A percentile compares a stretch with the other conserved stretches of the same genome.
Evolutionary conservation across 129 eudicot genomes (phyloP).

Genomic region (Solidago caesia): DNA sequence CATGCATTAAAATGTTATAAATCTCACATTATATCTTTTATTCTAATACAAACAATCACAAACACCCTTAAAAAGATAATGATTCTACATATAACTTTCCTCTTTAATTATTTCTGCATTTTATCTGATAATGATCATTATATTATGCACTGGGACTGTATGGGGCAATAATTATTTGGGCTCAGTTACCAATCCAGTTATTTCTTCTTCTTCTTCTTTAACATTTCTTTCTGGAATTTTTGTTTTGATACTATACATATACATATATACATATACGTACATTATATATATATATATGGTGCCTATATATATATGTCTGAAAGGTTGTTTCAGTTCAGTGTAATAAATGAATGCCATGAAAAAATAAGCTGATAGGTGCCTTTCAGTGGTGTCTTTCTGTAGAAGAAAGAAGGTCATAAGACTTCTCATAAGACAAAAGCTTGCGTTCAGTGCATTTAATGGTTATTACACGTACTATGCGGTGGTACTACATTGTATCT

Average conservation of each 20-base stretch:
- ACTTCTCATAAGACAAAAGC: constrained; percentile 40
- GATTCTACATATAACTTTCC: constrained; percentile 14
- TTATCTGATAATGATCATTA: constrained; percentile 20
- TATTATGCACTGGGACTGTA: constrained; percentile 22
- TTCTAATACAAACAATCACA: background rate
- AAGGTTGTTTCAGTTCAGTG: constrained; percentile 47
- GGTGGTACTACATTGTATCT: constrained; percentile 5
- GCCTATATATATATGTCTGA: constrained; percentile 31
- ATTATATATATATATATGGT: too few species aligned
- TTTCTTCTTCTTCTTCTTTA: constrained; percentile 10
- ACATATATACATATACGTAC: too few species aligned
- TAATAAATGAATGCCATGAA: constrained; percentile 52
- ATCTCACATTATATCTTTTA: too few species aligned
- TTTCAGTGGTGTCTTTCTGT: constrained; percentile 43
- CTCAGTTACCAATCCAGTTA: constrained; percentile 17
- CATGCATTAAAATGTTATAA: too few species aligned
- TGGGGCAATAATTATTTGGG: constrained; percentile 32
- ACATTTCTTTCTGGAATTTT: constrained; percentile 37
- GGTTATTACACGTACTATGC: constrained; percentile 44
- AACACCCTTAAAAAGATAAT: background rate
- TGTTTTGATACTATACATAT: constrained; percentile 18
- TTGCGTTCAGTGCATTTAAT: constrained; percentile 47
- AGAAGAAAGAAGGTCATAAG: constrained; percentile 24
- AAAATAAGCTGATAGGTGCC: constrained; percentile 28
- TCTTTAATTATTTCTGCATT: constrained; percentile 18